Evolutionary conservation across 2,329 filamentous ascomycete genomes (phyloP).

Genomic region (Verticillium zaregamsianum): DNA sequence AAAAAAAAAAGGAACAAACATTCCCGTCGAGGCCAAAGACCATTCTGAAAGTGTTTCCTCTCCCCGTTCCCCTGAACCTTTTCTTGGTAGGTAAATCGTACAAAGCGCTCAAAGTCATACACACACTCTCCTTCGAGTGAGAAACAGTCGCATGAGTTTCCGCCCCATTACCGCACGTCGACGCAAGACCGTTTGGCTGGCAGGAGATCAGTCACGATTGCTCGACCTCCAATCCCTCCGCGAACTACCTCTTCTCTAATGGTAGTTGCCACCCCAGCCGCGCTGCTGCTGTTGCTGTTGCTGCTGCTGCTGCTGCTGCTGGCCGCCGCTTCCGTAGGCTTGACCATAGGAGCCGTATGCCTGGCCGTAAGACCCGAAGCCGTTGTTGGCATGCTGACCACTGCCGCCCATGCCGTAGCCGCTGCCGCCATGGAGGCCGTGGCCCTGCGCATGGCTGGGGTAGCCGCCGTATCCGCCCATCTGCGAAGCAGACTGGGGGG

Average conservation of each 20-base stretch:
- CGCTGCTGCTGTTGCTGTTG: constrained; percentile 41
- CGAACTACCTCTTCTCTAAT: constrained; percentile 24
- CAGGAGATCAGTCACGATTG: constrained; percentile 11
- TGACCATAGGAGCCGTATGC: constrained; percentile 39
- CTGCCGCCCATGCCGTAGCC: constrained; percentile 52
- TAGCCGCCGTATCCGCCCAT: constrained; percentile 54
- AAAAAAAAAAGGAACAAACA: constrained; percentile 10
- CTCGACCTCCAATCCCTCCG: constrained; percentile 7
- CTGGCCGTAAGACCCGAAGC: constrained; percentile 48
- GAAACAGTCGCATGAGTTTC: constrained; percentile 8
- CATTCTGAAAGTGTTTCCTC: constrained; percentile 14
- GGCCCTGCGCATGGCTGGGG: constrained; percentile 49
- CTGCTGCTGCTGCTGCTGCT: constrained; percentile 33
- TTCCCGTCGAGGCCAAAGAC: constrained; percentile 13
- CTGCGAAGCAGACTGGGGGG: constrained; percentile 50
- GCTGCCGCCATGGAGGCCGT: constrained; percentile 49
- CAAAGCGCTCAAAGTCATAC: constrained; percentile 16
- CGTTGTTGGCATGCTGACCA: constrained; percentile 48
- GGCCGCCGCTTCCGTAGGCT: constrained; percentile 32
- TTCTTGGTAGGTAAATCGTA: constrained; percentile 12
- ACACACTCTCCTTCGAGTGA: constrained; percentile 10
- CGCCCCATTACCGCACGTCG: not conserved
- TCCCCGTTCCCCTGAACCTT: constrained; percentile 12
- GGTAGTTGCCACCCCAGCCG: constrained; percentile 59
- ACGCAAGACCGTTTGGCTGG: constrained; percentile 9